Evolutionary conservation across 2,329 filamentous ascomycete species (phyloP), one percentile per base, ranked within the genome.

Genomic region (Aspergillus sp.): DNA sequence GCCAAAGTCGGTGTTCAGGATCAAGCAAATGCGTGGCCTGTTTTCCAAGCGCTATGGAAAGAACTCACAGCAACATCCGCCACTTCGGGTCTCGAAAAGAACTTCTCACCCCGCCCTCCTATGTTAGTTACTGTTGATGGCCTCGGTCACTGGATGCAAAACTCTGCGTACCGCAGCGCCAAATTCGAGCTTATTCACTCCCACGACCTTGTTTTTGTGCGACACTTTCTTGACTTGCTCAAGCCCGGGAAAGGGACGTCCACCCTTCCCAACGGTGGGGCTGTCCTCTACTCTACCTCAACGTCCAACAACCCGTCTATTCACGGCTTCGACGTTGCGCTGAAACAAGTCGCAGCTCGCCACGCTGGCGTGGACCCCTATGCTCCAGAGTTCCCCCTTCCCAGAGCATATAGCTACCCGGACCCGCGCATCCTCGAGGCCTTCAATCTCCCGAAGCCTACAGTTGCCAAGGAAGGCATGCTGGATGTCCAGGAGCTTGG

Each of bases 71-170:
- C 79, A 14, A 80, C 81, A 1, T 61, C 76, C 62, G 43, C 80
- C 59, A 67, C 80, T 4, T 59, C 71, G 19, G 77, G 78, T 47
- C 67, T 76, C 14, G 72, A 80, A 71, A 73, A 67, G 70, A 71
- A 70, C 72, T 82, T 74, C 75, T 57, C 68, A 45, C 23, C 78
- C 66, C 77, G 86, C 15, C 83, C 85, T 17, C 85, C 84, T 1
- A 80, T 97, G 58, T 80, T 98, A 50, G 82, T 97, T 65, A 79
- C 87, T 44, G 78, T 96, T 51, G 95, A 99, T 71, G 88, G 88
- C 52, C 80, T 98, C 37, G 82, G 86, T 55, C 90, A 95, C 78
- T 85, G 92, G 75, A 96, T 96, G 90, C 83, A 83, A 64, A 71
- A 86, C 39, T 91, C 88, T 62, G 85, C 84, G 45, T 99, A 98